These are phyloP conservation scores for Melastoma candidum DNA, from an alignment of 441 rosid genomes.

Conservation along the genomic window DNA sequence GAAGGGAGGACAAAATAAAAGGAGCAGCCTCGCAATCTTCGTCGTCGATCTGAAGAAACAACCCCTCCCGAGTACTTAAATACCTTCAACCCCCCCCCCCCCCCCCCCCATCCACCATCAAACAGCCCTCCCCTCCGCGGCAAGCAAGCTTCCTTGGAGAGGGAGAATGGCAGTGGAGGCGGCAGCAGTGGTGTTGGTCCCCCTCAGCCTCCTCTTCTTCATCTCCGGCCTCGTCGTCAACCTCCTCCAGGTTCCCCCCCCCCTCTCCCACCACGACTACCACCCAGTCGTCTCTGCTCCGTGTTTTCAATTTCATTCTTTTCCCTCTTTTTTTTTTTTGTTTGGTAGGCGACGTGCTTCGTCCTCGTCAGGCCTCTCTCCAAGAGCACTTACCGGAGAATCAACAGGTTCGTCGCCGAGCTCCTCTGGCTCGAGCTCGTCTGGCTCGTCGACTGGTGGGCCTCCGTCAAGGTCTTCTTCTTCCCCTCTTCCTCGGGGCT, in stretches of 20 bases:
- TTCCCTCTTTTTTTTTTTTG: constrained; percentile 3
- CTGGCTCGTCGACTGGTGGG: constrained; percentile 81
- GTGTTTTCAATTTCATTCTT: background rate
- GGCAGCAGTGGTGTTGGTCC: constrained; percentile 81
- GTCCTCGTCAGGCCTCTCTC: constrained; percentile 52
- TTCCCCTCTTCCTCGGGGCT: background rate
- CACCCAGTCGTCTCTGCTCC: background rate
- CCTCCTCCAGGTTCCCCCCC: constrained; percentile 55
- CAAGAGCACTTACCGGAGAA: constrained; percentile 51
- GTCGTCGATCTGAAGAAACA: too few species aligned
- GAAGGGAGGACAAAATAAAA: too few species aligned
- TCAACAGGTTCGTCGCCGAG: constrained; percentile 57
- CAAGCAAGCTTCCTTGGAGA: too few species aligned
- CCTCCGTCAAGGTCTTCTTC: constrained; percentile 50
- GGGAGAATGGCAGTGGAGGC: constrained; percentile 47
- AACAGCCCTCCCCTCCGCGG: too few species aligned
- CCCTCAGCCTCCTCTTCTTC: constrained; percentile 78
- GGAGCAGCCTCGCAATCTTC: too few species aligned
- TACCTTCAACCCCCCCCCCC: too few species aligned
- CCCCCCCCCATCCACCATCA: too few species aligned
- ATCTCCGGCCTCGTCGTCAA: constrained; percentile 80
- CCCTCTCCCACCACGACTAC: constrained; percentile 3
- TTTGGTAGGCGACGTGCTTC: constrained; percentile 55
- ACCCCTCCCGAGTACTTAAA: too few species aligned
- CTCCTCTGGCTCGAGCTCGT: constrained; percentile 66